Conservation (phyloP, 108 stramenopile species). For the Aureococcus anophagefferens region DNA sequence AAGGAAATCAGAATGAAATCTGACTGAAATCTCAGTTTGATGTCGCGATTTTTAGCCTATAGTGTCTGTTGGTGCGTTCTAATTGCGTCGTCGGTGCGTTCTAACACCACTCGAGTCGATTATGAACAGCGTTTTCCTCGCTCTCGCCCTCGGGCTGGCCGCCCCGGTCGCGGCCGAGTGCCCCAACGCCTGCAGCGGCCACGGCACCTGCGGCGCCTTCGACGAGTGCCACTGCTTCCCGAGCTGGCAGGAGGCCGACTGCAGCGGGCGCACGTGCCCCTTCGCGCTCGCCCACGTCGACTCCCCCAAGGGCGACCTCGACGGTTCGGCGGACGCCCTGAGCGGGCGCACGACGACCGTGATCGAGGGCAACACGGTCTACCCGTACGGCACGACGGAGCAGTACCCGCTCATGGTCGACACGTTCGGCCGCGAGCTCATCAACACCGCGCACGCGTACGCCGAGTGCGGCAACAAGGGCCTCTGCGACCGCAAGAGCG, state of each 20-base stretch:
- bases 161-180: too few relatives aligned
- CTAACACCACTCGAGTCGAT: too few relatives aligned
- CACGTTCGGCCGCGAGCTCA: conserved; percentile 26
- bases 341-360: conserved; percentile 6
- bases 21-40: too few relatives aligned
- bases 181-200: conserved; percentile 41
- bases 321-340: conserved; percentile 7
- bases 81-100: too few relatives aligned
- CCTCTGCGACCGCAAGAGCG: conserved; percentile 55
- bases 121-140: too few relatives aligned
- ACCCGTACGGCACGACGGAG: conserved; percentile 58
- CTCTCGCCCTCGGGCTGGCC: too few relatives aligned
- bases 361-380: conserved; percentile 42
- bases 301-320: conserved; percentile 16
- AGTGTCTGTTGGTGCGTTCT: too few relatives aligned
- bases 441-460: conserved; percentile 55
- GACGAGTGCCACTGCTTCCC: conserved; percentile 43
- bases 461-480: conserved; percentile 72
- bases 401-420: conserved; percentile 53
- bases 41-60: too few relatives aligned
- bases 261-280: conserved; percentile 44
- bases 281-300: conserved; percentile 15
- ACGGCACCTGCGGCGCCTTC: conserved; percentile 42
- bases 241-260: conserved; percentile 42
- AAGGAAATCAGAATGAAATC: too few relatives aligned